These are phyloP conservation scores for Nadsonia starkeyi-henricii DNA, from an alignment of 1,139 yeast genomes.

Conservation along the genomic window DNA sequence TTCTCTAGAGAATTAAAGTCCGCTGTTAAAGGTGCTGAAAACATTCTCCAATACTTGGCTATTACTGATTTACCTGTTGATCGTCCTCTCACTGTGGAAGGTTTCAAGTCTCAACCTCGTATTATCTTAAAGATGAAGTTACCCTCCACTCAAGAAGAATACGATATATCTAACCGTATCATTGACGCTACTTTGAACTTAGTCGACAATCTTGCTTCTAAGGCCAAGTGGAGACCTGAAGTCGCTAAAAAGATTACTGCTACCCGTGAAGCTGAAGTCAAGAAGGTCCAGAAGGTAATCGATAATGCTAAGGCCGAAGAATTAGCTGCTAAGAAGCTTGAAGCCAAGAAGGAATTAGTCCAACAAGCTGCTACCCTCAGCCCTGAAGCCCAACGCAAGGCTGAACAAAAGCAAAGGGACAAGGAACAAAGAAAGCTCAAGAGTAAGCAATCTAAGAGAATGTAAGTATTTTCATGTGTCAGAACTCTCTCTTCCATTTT, in stretches of 20 bases:
- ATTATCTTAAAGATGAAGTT: slow-evolving; percentile 38
- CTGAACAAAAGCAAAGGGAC: slow-evolving; percentile 56
- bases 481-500: no score
- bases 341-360: slow-evolving; percentile 49
- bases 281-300: slow-evolving; percentile 42
- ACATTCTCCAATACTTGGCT: slow-evolving; percentile 50
- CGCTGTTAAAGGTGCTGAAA: slow-evolving; percentile 36
- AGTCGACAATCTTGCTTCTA: slow-evolving; percentile 38
- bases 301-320: slow-evolving; percentile 58
- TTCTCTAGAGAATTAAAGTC: slow-evolving; percentile 39
- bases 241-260: slow-evolving; percentile 60
- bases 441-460: slow-evolving; percentile 27
- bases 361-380: slow-evolving; percentile 42
- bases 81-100: slow-evolving; percentile 42
- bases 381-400: slow-evolving; percentile 48
- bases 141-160: slow-evolving; percentile 33
- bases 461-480: no score
- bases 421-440: slow-evolving; percentile 39
- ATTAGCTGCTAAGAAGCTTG: slow-evolving; percentile 51
- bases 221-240: slow-evolving; percentile 40
- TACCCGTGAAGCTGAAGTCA: slow-evolving; percentile 56
- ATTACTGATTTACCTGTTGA: slow-evolving; percentile 69
- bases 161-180: slow-evolving; percentile 34
- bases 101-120: slow-evolving; percentile 41
- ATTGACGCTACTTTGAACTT: slow-evolving; percentile 38